A percentile compares a stretch with the other conserved stretches of the same genome.
phyloP scores from a whole-genome alignment of 306 rosid genomes.

The Oxytropis ochrocephala region DNA sequence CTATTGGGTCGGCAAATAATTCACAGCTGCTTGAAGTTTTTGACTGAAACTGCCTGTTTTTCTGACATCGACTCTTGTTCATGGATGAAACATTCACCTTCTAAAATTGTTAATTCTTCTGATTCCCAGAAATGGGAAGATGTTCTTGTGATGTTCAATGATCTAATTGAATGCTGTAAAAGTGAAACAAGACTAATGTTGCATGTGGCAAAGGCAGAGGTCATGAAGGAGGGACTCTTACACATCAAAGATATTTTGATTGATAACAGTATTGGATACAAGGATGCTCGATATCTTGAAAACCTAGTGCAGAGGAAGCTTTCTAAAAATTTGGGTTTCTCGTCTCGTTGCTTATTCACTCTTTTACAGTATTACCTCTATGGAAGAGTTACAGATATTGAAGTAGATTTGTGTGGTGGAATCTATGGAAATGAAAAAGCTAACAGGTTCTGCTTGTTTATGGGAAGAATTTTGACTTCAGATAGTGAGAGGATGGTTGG shows the following conservation, averaged over 20 bases:
- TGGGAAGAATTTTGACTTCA: conserved; percentile 80
- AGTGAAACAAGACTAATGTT: conserved; percentile 37
- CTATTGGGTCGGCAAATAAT: conserved; percentile 63
- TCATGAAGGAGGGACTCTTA: conserved; percentile 76
- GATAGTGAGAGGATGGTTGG: conserved; percentile 57
- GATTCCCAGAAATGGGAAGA: conserved; percentile 73
- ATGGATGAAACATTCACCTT: conserved; percentile 71
- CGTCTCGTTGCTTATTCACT: conserved; percentile 86
- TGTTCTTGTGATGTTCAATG: conserved; percentile 72
- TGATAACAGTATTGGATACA: conserved; percentile 62
- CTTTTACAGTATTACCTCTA: conserved; percentile 55
- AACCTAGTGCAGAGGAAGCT: conserved; percentile 67
- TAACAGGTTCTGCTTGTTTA: conserved; percentile 41
- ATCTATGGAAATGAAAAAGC: conserved; percentile 30
- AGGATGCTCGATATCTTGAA: conserved; percentile 65
- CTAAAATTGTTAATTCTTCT: conserved; percentile 28
- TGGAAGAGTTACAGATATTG: conserved; percentile 60
- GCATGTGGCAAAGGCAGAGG: conserved; percentile 52
- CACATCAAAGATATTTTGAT: conserved; percentile 68
- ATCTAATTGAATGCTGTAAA: conserved; percentile 48
- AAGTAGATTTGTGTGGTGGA: conserved; percentile 76
- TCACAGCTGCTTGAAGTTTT: conserved; percentile 54
- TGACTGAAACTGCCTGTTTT: conserved; percentile 32
- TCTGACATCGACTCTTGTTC: conserved; percentile 49
- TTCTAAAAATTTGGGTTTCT: conserved; percentile 67